Percentiles rank a stretch among this genome's conserved stretches.
Conservation (phyloP, 257 asterid species). For the Galeopsis tetrahit region DNA sequence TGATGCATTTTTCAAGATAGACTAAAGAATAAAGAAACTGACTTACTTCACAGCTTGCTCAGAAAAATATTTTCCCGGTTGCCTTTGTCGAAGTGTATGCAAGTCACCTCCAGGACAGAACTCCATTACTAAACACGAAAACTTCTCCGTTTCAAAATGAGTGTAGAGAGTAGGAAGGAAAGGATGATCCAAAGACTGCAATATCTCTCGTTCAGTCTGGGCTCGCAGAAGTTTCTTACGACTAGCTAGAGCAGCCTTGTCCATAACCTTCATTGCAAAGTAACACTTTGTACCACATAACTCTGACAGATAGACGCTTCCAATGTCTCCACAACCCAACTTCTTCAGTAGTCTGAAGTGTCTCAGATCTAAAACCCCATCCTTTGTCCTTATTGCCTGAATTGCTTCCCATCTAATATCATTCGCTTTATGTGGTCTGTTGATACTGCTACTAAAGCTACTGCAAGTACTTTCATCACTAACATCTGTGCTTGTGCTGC, state of each 20-base stretch:
- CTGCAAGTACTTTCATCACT: constrained; percentile 81
- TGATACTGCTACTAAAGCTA: constrained; percentile 72
- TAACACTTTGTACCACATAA: constrained; percentile 78
- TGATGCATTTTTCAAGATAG: constrained; percentile 22
- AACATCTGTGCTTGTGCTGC: constrained; percentile 78
- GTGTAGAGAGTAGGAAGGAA: constrained; percentile 73
- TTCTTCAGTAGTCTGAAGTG: constrained; percentile 78
- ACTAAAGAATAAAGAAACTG: constrained; percentile 33
- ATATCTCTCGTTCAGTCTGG: constrained; percentile 77
- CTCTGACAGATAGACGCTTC: constrained; percentile 78
- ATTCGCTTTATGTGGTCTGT: constrained; percentile 79
- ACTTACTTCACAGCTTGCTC: constrained; percentile 88
- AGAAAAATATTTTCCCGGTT: constrained; percentile 77
- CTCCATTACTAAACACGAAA: constrained; percentile 88
- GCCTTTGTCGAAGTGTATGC: constrained; percentile 82
- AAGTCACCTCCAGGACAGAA: constrained; percentile 87
- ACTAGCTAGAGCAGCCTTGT: constrained; percentile 74
- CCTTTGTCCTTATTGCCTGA: constrained; percentile 64
- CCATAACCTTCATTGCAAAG: constrained; percentile 87
- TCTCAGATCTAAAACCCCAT: constrained; percentile 71
- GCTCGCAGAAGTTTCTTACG: constrained; percentile 82
- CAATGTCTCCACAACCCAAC: constrained; percentile 85
- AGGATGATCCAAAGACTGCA: constrained; percentile 81
- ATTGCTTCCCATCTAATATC: constrained; percentile 86
- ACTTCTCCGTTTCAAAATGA: constrained; percentile 76